phyloP scores from a whole-genome alignment of 768 basidiomycete genomes.

The Lactarius trivialis region DNA sequence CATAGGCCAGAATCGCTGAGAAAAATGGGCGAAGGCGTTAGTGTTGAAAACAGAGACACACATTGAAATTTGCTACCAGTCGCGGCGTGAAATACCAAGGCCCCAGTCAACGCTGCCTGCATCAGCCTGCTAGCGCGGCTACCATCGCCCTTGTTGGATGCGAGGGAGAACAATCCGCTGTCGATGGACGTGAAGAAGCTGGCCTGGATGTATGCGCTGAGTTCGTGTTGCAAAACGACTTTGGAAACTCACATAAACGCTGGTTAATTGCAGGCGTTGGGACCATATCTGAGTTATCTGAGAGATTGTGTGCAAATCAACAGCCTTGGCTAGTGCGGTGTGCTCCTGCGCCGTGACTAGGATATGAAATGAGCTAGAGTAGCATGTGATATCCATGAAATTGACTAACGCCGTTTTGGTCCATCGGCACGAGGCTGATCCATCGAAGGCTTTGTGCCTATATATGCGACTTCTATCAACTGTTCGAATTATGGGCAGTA shows the following conservation, averaged over 20 bases:
- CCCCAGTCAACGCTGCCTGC: conserved; percentile 12
- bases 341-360: neutral
- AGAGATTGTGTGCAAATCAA: conserved; percentile 12
- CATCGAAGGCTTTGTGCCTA: neutral
- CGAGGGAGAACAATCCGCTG: conserved; percentile 19
- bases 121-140: neutral
- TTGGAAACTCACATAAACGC: conserved; percentile 16
- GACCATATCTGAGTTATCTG: conserved; percentile 17
- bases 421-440: neutral
- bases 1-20: conserved; percentile 17
- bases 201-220: conserved; percentile 7
- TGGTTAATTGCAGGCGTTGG: conserved; percentile 12
- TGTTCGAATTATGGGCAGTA: neutral
- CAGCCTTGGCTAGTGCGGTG: conserved; percentile 1
- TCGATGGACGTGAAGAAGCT: conserved; percentile 20
- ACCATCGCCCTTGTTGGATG: conserved; percentile 1
- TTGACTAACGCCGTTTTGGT: conserved; percentile 2
- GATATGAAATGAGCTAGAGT: neutral
- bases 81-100: conserved; percentile 18
- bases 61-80: conserved; percentile 1
- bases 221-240: neutral
- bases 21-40: neutral
- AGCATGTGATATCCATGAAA: neutral
- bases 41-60: neutral
- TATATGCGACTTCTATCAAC: neutral